These are phyloP conservation scores for Ustilago xerochloae DNA, from an alignment of 1,284 basidiomycete species.

Conservation along the genomic window DNA sequence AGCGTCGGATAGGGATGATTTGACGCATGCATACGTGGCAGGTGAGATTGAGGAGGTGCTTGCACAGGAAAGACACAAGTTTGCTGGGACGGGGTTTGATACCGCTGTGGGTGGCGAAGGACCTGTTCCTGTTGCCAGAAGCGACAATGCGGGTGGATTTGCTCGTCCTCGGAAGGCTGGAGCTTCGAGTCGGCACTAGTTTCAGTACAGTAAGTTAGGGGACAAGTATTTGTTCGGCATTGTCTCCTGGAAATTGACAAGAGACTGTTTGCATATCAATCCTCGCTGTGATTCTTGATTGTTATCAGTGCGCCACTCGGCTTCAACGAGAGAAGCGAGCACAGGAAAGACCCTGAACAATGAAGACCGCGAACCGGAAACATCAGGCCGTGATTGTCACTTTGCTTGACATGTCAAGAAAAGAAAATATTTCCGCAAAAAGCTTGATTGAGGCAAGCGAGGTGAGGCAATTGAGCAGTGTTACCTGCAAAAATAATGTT, in stretches of 20 bases:
- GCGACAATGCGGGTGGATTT: conserved; percentile 18
- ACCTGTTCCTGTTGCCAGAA: conserved; percentile 17
- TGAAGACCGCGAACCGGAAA: not conserved
- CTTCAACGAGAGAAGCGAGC: no score
- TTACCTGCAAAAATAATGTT: not conserved
- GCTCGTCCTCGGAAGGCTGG: conserved; percentile 39
- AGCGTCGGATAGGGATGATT: conserved; percentile 32
- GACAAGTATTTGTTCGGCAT: no score
- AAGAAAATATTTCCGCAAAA: not conserved
- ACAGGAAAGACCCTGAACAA: not conserved
- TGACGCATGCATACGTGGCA: conserved; percentile 30
- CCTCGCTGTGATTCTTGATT: no score
- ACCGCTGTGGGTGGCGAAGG: conserved; percentile 1
- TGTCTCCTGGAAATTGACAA: no score
- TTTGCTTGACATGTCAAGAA: not conserved
- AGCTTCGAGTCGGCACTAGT: conserved; percentile 24
- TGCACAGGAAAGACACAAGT: conserved; percentile 35
- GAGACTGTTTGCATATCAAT: no score
- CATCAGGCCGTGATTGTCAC: not conserved
- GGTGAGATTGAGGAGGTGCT: conserved; percentile 39
- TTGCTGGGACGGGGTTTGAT: conserved; percentile 33
- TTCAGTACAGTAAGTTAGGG: not conserved
- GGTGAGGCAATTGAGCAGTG: not conserved
- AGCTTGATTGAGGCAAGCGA: no score
- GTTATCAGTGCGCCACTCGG: no score